Conservation (phyloP, 2,329 filamentous ascomycete species). For the Microsporum canis region DNA sequence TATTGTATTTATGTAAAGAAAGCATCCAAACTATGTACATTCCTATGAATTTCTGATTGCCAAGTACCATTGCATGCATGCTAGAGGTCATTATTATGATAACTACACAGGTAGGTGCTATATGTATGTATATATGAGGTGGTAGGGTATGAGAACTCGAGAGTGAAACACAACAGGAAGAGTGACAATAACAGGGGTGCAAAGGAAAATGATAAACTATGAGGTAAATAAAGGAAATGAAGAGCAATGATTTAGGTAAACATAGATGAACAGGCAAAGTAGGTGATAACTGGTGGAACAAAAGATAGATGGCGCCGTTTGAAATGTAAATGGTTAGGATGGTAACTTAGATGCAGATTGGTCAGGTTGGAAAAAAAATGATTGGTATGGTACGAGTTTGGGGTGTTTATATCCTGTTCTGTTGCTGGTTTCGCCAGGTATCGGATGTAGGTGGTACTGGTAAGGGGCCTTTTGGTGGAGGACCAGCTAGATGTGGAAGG, state of each 20-base stretch:
- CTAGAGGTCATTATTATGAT: slow-evolving; percentile 4
- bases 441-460: slow-evolving; percentile 43
- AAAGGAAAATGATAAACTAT: background rate
- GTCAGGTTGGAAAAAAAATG: background rate
- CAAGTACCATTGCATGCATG: slow-evolving; percentile 4
- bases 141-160: background rate
- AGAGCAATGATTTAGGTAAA: background rate
- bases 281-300: background rate
- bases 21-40: slow-evolving; percentile 2
- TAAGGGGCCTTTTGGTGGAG: slow-evolving; percentile 45
- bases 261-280: background rate
- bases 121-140: background rate
- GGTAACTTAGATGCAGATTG: background rate
- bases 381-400: background rate
- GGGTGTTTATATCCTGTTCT: background rate
- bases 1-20: background rate
- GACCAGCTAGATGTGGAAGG: slow-evolving; percentile 53
- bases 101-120: background rate
- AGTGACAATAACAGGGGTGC: background rate
- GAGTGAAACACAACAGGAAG: background rate
- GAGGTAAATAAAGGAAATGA: background rate
- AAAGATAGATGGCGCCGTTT: background rate
- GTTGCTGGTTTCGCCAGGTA: slow-evolving; percentile 2
- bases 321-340: background rate
- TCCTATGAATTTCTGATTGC: slow-evolving; percentile 1